phyloP scores from a whole-genome alignment of 2,329 filamentous ascomycete species.

The Colletotrichum liaoningense region DNA sequence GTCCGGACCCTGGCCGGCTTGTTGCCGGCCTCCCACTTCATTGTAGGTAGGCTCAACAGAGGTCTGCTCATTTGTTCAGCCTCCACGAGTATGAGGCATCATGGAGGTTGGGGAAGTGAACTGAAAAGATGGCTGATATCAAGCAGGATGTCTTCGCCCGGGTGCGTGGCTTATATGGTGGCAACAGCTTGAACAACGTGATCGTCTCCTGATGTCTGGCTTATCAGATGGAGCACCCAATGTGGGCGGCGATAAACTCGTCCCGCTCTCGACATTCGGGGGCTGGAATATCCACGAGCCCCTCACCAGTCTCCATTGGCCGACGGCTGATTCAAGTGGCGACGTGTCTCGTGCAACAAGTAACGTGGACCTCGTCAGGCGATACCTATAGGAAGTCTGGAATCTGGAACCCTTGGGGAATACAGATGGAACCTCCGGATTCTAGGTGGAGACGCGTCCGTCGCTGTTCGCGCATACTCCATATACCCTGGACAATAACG shows the following conservation, averaged over 20 bases:
- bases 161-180: neutral
- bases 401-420: neutral
- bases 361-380: neutral
- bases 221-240: neutral
- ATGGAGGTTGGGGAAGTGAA: neutral
- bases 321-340: neutral
- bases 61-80: neutral
- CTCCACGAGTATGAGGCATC: neutral
- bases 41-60: neutral
- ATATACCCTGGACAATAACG: conserved; percentile 3
- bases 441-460: neutral
- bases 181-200: neutral
- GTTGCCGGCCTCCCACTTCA: neutral
- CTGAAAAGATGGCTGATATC: neutral
- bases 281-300: neutral
- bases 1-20: conserved; percentile 17
- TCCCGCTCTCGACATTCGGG: neutral
- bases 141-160: neutral
- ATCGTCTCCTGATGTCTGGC: neutral
- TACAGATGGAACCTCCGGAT: neutral
- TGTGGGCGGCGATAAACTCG: neutral
- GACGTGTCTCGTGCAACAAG: neutral
- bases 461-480: conserved; percentile 18
- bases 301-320: neutral
- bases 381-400: neutral